Conservation (phyloP, 768 basidiomycete genomes). For the Agrocybe pediades region DNA sequence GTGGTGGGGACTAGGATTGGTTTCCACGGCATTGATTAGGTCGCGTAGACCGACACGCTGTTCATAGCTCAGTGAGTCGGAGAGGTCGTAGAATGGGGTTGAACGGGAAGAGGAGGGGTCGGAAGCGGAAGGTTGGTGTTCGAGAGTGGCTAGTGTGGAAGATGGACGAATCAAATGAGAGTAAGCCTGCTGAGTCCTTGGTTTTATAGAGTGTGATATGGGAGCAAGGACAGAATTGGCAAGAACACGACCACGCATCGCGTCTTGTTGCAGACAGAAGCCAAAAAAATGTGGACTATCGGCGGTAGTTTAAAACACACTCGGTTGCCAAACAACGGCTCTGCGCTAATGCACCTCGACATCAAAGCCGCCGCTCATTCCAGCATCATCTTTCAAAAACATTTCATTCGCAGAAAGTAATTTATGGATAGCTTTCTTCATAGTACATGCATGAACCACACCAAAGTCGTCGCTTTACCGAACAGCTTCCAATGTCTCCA, state of each 20-base stretch:
- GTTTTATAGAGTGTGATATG: too few relatives aligned
- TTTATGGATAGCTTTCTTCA: not conserved
- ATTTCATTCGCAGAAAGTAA: not conserved
- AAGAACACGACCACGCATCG: conserved; percentile 25
- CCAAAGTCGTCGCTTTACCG: conserved; percentile 29
- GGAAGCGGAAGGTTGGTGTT: conserved; percentile 3
- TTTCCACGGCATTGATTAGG: conserved; percentile 8
- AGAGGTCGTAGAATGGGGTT: conserved; percentile 26
- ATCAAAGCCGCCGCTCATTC: not conserved
- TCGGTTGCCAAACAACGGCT: conserved; percentile 19
- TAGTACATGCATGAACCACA: conserved; percentile 6
- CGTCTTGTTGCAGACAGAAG: not conserved
- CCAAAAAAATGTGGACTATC: conserved; percentile 1
- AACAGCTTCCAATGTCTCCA: conserved; percentile 82
- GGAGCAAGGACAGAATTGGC: conserved; percentile 8
- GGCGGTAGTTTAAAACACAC: conserved; percentile 6
- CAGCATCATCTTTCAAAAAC: not conserved
- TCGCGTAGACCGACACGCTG: not conserved
- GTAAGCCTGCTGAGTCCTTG: not conserved
- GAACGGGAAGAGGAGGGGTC: conserved; percentile 10
- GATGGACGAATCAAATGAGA: not conserved
- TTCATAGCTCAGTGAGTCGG: conserved; percentile 26
- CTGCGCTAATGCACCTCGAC: not conserved
- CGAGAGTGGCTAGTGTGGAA: not conserved
- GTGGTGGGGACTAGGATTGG: conserved; percentile 41